phyloP scores from a whole-genome alignment of 163 green algal genomes.

The Scenedesmus sp. region DNA sequence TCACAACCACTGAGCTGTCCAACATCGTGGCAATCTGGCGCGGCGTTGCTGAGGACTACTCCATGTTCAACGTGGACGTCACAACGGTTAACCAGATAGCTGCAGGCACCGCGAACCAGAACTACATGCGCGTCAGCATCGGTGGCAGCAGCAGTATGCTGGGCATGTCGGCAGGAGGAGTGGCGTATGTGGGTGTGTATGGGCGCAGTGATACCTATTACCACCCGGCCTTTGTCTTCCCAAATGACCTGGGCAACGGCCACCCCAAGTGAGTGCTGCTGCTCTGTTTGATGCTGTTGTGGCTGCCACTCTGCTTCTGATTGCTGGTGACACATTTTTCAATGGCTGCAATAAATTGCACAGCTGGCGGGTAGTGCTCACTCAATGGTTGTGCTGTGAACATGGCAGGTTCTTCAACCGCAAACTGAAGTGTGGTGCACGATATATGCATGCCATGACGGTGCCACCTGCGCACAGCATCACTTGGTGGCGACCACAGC shows the following conservation, averaged over 20 bases:
- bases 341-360: too few species aligned
- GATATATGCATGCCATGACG: too few species aligned
- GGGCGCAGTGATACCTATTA: background rate
- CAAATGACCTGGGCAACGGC: background rate
- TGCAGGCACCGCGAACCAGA: background rate
- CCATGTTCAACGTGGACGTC: conserved; percentile 28
- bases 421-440: too few species aligned
- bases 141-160: background rate
- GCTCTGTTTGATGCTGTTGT: background rate
- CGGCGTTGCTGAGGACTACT: conserved; percentile 42
- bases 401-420: too few species aligned
- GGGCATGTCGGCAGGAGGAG: background rate
- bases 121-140: conserved; percentile 16
- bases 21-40: conserved; percentile 52
- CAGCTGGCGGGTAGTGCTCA: too few species aligned
- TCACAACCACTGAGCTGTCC: conserved; percentile 26
- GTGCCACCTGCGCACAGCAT: too few species aligned
- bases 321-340: too few species aligned
- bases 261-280: conserved; percentile 8
- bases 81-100: conserved; percentile 4
- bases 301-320: background rate
- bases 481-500: too few species aligned
- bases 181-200: conserved; percentile 17
- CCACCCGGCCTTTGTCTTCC: conserved; percentile 34
- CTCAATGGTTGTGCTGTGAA: too few species aligned